Evolutionary conservation across 176 grass and related monocot species (phyloP).

Genomic region (bread wheat (Triticum aestivum)): DNA sequence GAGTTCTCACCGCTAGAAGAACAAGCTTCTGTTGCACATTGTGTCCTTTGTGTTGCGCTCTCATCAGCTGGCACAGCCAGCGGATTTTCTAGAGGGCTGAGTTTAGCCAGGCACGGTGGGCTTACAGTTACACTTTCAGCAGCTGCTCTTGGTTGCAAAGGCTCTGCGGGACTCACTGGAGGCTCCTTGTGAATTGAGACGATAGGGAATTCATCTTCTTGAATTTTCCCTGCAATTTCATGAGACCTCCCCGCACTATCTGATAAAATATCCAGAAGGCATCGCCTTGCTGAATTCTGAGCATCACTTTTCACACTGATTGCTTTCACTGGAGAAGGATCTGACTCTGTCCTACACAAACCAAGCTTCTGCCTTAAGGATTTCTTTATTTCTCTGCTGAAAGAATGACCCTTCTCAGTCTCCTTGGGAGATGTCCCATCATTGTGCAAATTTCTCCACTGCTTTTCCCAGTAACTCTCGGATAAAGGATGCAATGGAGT

Average conservation of each 20-base stretch:
- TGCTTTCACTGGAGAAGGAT: constrained; percentile 54
- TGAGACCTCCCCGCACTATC: constrained; percentile 19
- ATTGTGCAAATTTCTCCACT: constrained; percentile 83
- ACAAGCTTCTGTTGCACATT: constrained; percentile 29
- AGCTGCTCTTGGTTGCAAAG: constrained; percentile 15
- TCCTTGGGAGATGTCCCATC: constrained; percentile 42
- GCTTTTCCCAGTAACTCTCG: constrained; percentile 94
- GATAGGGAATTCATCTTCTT: constrained; percentile 39
- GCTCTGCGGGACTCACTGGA: background rate
- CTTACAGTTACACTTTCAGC: constrained; percentile 20
- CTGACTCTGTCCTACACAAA: constrained; percentile 69
- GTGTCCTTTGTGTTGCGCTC: constrained; percentile 24
- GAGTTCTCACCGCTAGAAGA: constrained; percentile 57
- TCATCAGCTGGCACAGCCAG: background rate
- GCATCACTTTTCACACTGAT: constrained; percentile 11
- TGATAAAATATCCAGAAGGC: constrained; percentile 56
- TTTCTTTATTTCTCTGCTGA: constrained; percentile 48
- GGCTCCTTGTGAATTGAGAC: constrained; percentile 30
- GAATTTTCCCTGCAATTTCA: constrained; percentile 38
- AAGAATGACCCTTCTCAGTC: constrained; percentile 39
- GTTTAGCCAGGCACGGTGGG: background rate
- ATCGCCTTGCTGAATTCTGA: constrained; percentile 45
- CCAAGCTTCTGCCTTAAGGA: constrained; percentile 48
- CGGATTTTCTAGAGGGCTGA: constrained; percentile 17
- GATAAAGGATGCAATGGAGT: constrained; percentile 53